Percentiles rank a stretch among this genome's conserved stretches.
Conservation (phyloP, 192 early-diverging fungal genomes). For the Neocallimastix lanati region DNA sequence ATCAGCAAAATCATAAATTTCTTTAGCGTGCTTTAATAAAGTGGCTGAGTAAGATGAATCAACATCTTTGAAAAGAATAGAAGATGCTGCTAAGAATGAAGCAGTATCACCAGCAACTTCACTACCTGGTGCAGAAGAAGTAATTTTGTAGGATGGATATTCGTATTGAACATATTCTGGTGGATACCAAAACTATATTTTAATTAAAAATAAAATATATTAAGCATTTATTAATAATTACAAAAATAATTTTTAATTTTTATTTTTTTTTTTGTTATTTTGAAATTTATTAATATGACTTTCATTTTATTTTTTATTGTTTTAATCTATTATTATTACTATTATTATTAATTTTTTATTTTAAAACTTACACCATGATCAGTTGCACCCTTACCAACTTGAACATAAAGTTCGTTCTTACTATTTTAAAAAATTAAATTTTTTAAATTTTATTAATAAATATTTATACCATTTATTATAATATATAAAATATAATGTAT, state of each 20-base stretch:
- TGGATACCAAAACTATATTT: constrained; percentile 17
- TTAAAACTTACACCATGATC: background rate
- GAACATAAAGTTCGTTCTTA: constrained; percentile 23
- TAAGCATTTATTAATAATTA: too few species aligned
- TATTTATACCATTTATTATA: too few species aligned
- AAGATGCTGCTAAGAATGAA: constrained; percentile 29
- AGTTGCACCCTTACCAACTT: constrained; percentile 7
- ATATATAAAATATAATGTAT: too few species aligned
- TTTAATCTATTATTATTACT: too few species aligned
- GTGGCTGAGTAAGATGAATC: background rate
- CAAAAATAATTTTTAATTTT: too few species aligned
- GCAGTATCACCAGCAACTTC: constrained; percentile 31
- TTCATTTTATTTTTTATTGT: too few species aligned
- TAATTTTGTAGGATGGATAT: constrained; percentile 26
- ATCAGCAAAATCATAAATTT: constrained; percentile 25
- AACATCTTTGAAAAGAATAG: constrained; percentile 15
- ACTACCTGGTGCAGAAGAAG: constrained; percentile 20
- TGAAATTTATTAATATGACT: too few species aligned
- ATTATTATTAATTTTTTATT: background rate
- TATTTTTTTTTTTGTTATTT: too few species aligned
- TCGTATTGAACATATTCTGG: constrained; percentile 20
- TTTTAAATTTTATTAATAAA: too few species aligned
- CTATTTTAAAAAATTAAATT: too few species aligned
- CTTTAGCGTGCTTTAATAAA: constrained; percentile 16
- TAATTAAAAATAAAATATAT: background rate